These are phyloP conservation scores for Solanum chacoense DNA, from an alignment of 305 asterid species.

Conservation along the genomic window DNA sequence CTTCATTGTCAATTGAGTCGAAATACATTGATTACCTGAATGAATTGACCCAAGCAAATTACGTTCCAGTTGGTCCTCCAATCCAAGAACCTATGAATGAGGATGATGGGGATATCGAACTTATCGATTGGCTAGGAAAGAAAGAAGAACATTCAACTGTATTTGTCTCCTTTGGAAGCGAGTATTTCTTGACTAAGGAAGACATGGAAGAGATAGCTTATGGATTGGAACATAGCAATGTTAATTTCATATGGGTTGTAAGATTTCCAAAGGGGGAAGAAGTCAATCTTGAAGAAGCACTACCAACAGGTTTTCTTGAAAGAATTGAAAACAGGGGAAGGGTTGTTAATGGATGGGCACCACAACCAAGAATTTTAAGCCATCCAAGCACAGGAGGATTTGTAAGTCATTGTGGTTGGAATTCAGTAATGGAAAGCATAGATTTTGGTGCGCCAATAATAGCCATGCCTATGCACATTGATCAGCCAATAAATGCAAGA, in stretches of 20 bases:
- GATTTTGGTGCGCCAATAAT: neutral
- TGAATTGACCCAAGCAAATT: neutral
- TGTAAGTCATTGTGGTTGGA: neutral
- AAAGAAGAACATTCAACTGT: neutral
- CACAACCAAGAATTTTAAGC: neutral
- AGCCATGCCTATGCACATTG: neutral
- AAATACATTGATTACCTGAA: neutral
- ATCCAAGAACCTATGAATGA: neutral
- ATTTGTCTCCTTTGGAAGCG: neutral
- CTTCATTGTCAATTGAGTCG: neutral
- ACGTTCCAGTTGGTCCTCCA: neutral
- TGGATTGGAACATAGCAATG: neutral
- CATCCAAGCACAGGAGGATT: neutral
- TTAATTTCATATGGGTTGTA: conserved; percentile 2
- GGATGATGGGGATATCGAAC: neutral
- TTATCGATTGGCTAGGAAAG: neutral
- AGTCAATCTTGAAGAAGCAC: neutral
- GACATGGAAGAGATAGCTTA: neutral
- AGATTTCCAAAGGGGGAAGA: neutral
- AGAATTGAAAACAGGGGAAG: neutral
- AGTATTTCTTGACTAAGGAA: neutral
- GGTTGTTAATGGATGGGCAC: neutral
- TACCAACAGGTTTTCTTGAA: neutral
- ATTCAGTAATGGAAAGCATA: neutral
- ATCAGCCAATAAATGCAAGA: neutral